phyloP scores from a whole-genome alignment of 306 rosid species.

The Acacia acuminata region DNA sequence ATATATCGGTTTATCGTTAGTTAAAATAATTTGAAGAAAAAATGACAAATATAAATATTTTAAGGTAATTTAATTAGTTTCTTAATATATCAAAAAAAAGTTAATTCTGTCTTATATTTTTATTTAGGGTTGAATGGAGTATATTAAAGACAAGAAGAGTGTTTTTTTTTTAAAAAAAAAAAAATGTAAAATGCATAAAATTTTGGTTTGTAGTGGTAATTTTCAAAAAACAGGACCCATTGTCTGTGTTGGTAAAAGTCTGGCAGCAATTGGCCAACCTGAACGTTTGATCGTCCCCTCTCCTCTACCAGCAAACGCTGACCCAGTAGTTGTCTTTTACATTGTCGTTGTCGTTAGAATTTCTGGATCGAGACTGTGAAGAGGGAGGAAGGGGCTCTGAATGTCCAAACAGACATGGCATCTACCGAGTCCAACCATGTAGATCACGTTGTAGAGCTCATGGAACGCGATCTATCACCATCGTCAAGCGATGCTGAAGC shows the following conservation, averaged over 20 bases:
- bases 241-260: not conserved
- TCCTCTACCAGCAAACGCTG: not conserved
- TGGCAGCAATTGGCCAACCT: not conserved
- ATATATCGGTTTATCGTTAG: too few species aligned
- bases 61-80: too few species aligned
- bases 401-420: conserved; percentile 35
- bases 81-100: too few species aligned
- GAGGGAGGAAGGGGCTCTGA: not conserved
- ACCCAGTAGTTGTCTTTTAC: not conserved
- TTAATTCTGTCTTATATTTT: too few species aligned
- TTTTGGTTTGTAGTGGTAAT: not conserved
- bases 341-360: not conserved
- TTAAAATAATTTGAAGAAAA: too few species aligned
- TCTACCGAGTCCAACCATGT: conserved; percentile 39
- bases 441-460: conserved; percentile 63
- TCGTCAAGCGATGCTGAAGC: conserved; percentile 33
- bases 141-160: too few species aligned
- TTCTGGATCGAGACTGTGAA: not conserved
- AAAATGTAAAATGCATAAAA: too few species aligned
- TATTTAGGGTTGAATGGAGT: too few species aligned
- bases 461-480: conserved; percentile 39
- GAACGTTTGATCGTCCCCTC: conserved; percentile 25
- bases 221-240: not conserved
- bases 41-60: too few species aligned
- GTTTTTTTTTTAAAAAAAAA: too few species aligned